phyloP scores from a whole-genome alignment of 129 eudicot genomes.

The Centaurea solstitialis region DNA sequence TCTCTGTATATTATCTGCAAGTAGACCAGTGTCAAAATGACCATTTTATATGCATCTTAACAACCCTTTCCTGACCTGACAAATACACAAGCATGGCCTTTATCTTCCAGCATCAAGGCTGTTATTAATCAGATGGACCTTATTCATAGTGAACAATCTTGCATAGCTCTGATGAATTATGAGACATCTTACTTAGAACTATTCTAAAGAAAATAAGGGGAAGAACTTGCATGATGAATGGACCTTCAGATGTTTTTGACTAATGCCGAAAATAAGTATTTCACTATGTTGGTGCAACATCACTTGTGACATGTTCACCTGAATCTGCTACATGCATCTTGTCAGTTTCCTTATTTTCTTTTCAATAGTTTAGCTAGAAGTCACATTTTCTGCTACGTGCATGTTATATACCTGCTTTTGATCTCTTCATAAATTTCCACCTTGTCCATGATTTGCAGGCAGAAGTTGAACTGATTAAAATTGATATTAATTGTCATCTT shows the following conservation, averaged over 20 bases:
- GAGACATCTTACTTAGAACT: background rate
- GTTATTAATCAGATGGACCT: background rate
- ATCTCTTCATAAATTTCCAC: no score
- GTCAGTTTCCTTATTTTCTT: background rate
- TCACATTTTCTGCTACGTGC: no score
- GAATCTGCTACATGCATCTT: background rate
- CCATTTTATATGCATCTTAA: background rate
- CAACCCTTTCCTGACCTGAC: background rate
- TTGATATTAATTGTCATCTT: no score
- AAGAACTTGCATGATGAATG: background rate
- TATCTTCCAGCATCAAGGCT: background rate
- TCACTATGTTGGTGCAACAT: background rate
- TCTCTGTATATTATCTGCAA: background rate
- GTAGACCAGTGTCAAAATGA: background rate
- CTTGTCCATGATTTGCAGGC: no score
- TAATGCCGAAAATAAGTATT: background rate
- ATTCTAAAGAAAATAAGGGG: background rate
- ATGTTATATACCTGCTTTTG: no score
- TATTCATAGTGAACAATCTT: background rate
- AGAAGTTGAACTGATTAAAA: no score
- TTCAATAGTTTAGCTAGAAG: background rate
- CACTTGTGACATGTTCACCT: background rate
- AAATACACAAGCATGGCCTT: background rate
- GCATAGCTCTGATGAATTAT: background rate
- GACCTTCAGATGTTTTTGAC: background rate